Evolutionary conservation across 345 rosid genomes (phyloP).

Genomic region (Arabis alpina): DNA sequence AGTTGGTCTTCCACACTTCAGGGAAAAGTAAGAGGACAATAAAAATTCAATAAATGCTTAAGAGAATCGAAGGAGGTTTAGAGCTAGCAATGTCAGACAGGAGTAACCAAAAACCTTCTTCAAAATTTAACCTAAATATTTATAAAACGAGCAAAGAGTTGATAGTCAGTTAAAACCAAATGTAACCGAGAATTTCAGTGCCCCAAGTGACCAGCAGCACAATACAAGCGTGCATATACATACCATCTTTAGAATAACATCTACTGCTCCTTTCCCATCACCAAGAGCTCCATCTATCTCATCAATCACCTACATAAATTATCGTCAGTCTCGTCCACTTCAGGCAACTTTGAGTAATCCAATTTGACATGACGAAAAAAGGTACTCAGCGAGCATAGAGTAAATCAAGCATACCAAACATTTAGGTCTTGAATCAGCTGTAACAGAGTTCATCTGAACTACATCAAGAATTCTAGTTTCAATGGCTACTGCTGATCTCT

Average conservation of each 20-base stretch:
- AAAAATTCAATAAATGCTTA: conserved; percentile 9
- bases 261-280: conserved; percentile 98
- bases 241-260: conserved; percentile 94
- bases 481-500: conserved; percentile 78
- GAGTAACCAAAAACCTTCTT: conserved; percentile 9
- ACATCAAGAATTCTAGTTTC: conserved; percentile 95
- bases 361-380: conserved; percentile 15
- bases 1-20: conserved; percentile 15
- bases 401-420: conserved; percentile 67
- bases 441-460: conserved; percentile 97
- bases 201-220: conserved; percentile 16
- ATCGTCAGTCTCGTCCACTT: conserved; percentile 27
- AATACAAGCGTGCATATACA: conserved; percentile 30
- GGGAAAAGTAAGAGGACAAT: neutral
- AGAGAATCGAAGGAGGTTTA: conserved; percentile 10
- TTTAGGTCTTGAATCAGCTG: conserved; percentile 85
- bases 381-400: conserved; percentile 16
- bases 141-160: too few relatives aligned
- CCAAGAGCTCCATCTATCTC: conserved; percentile 99
- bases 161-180: too few relatives aligned
- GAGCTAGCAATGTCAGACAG: neutral
- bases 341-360: conserved; percentile 1
- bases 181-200: neutral
- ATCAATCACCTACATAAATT: conserved; percentile 78
- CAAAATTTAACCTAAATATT: too few relatives aligned